Base-by-base conservation (phyloP, 805 yeast genomes). In the Candida loeiensis region DNA sequence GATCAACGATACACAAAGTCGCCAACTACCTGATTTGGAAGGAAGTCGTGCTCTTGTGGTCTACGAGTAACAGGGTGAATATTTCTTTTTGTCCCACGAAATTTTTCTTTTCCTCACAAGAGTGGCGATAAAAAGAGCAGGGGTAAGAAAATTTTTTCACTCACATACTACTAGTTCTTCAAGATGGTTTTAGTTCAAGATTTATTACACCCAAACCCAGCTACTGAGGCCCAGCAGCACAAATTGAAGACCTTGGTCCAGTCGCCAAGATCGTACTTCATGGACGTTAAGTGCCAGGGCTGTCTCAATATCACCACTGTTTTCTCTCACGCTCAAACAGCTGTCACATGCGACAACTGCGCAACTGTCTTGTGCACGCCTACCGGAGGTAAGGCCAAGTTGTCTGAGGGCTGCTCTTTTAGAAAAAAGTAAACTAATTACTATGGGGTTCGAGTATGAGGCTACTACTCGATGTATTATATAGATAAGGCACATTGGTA, bases 211-310 rank as follows among this genome's bases (percentile, higher is more conserved):
- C 70, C 70, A 43, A 50, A 51, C 53, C 58, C 66, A 43, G 64
- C 62, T 44, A 48, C 69, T 32, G 69, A 64, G 54, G 62, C 64
- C 44, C 60, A 58, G 41, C 50, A 59, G 51, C 61, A 64, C 59
- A 64, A 64, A 45, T 55, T 60, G 55, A 64, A 64, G 61, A 58
- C 58, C 47, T 59, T 64, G 56, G 70, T 64, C 43, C 69, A 64
- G 50, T 48, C 57, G 39, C 70, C 70, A 53, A 63, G 69, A 57
- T 63, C 70, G 22, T 64, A 56, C 60, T 64, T 64, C 58, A 61
- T 64, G 66, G 70, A 64, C 45, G 69, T 64, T 40, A 64, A 64
- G 56, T 64, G 70, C 49, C 70, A 60, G 49, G 69, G 70, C 22
- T 64, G 70, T 50, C 59, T 62, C 48, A 63, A 60, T 59, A 64